Conservation (phyloP, 2,329 filamentous ascomycete species). For the Emergomyces pasteurianus region DNA sequence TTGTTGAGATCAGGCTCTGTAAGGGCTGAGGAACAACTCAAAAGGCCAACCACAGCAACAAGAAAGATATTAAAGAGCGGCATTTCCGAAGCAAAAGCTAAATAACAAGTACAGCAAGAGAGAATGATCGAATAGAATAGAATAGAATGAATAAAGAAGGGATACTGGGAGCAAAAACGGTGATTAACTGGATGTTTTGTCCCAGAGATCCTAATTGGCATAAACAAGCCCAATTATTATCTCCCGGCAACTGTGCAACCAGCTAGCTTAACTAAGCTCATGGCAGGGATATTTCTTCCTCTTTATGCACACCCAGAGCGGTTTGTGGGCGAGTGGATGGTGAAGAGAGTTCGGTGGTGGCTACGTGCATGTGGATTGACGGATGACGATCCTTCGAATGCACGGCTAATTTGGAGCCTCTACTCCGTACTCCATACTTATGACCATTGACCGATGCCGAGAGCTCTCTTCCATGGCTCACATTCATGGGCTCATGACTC, state of each 20-base stretch:
- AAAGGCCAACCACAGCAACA: neutral
- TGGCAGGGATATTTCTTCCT: neutral
- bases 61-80: neutral
- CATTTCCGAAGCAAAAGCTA: neutral
- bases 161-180: neutral
- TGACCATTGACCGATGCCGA: neutral
- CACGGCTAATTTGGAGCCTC: neutral
- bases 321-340: neutral
- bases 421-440: no score
- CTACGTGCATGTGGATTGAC: neutral
- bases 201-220: neutral
- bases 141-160: conserved; percentile 6
- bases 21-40: neutral
- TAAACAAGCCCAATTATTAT: neutral
- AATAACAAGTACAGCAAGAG: neutral
- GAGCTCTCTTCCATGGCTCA: neutral
- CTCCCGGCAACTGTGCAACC: neutral
- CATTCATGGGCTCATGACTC: neutral
- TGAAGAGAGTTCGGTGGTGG: neutral
- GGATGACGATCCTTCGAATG: neutral
- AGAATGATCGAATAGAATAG: conserved; percentile 3
- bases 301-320: neutral
- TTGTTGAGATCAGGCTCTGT: neutral
- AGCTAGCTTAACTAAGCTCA: neutral
- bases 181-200: neutral